These are phyloP conservation scores for Leccinellum albellum DNA, from an alignment of 768 basidiomycete genomes.

Conservation along the genomic window DNA sequence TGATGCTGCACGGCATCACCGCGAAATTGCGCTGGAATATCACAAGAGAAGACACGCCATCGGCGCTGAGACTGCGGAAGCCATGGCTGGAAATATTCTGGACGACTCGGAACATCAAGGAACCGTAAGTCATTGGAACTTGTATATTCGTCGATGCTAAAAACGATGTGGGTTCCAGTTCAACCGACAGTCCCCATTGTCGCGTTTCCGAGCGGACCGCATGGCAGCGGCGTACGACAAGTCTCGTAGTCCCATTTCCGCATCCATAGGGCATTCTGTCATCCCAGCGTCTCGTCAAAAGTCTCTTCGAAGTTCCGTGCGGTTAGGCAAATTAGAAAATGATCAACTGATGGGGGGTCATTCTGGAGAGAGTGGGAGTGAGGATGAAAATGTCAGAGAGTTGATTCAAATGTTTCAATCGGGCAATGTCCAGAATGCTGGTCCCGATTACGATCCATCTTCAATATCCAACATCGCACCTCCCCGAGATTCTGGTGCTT, in stretches of 20 bases:
- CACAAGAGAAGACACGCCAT: slow-evolving; percentile 56
- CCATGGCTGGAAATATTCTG: slow-evolving; percentile 47
- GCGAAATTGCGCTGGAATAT: slow-evolving; percentile 73
- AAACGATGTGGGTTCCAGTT: slow-evolving; percentile 24
- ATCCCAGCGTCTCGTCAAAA: slow-evolving; percentile 43
- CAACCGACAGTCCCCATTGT: slow-evolving; percentile 48
- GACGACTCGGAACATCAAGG: slow-evolving; percentile 43
- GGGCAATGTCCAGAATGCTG: slow-evolving; percentile 52
- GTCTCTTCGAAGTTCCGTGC: slow-evolving; percentile 50
- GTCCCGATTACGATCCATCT: slow-evolving; percentile 37
- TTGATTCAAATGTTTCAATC: slow-evolving; percentile 48
- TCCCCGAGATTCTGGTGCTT: not conserved
- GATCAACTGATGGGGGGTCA: slow-evolving; percentile 49
- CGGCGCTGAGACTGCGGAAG: slow-evolving; percentile 49
- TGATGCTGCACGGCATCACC: slow-evolving; percentile 63
- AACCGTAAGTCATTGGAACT: slow-evolving; percentile 33
- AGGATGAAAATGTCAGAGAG: slow-evolving; percentile 48
- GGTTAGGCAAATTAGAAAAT: slow-evolving; percentile 54
- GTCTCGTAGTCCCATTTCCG: slow-evolving; percentile 34
- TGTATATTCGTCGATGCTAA: slow-evolving; percentile 4
- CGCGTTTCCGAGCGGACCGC: slow-evolving; percentile 62
- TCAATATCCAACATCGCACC: not conserved
- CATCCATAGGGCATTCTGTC: slow-evolving; percentile 41
- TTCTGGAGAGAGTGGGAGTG: slow-evolving; percentile 51
- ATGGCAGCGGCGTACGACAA: slow-evolving; percentile 47